phyloP scores from a whole-genome alignment of 768 basidiomycete genomes.

The Tylopilus cervinicoccineus region DNA sequence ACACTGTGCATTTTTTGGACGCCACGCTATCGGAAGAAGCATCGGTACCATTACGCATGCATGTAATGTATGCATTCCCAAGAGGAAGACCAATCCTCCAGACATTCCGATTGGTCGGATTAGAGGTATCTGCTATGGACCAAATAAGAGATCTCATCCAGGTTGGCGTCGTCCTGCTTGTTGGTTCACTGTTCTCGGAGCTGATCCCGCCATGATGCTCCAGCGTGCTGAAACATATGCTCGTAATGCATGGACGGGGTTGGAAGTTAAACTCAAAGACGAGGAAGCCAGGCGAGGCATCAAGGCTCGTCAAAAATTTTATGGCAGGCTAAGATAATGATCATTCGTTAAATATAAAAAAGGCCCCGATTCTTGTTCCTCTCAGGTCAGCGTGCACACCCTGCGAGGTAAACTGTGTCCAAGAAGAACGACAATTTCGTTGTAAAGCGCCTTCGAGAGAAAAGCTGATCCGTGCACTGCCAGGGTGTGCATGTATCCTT shows the following conservation, averaged over 20 bases:
- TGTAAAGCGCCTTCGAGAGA: no score
- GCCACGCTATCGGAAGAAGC: slow-evolving; percentile 70
- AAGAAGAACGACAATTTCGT: no score
- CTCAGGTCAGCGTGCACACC: no score
- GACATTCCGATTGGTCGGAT: slow-evolving; percentile 60
- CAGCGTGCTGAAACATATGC: slow-evolving; percentile 71
- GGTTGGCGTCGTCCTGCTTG: slow-evolving; percentile 35
- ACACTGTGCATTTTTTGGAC: slow-evolving; percentile 69
- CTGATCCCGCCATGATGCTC: slow-evolving; percentile 44
- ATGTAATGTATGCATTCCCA: slow-evolving; percentile 63
- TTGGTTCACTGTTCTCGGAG: not conserved
- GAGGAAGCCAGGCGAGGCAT: slow-evolving; percentile 58
- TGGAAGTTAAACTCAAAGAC: slow-evolving; percentile 63
- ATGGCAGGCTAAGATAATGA: slow-evolving; percentile 19
- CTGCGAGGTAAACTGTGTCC: no score
- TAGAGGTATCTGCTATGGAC: slow-evolving; percentile 49
- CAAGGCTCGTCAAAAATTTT: slow-evolving; percentile 55
- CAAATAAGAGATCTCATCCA: slow-evolving; percentile 51
- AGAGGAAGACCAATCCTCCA: slow-evolving; percentile 44
- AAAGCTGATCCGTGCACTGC: no score
- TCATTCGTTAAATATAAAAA: not conserved
- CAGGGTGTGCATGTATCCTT: no score
- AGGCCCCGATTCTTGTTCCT: not conserved
- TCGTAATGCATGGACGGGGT: slow-evolving; percentile 45
- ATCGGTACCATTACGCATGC: slow-evolving; percentile 54